Evolutionary conservation across 805 yeast genomes (phyloP).

Genomic region (Ogataea parapolymorpha): DNA sequence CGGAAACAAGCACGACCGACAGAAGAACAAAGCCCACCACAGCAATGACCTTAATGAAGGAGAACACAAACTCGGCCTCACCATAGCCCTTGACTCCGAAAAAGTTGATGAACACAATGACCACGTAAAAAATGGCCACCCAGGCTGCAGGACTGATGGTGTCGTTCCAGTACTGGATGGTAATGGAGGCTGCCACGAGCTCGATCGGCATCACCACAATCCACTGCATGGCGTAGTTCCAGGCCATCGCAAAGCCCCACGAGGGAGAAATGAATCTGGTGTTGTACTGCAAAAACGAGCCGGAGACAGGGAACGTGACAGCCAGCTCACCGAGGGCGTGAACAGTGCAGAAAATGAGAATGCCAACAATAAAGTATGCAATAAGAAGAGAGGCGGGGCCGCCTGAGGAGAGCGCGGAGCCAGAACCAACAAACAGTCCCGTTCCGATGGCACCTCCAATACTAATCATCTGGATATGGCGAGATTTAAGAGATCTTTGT

Average conservation of each 20-base stretch:
- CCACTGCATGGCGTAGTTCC: constrained; percentile 52
- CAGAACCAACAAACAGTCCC: constrained; percentile 69
- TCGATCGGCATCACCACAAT: constrained; percentile 46
- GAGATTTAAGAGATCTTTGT: constrained; percentile 46
- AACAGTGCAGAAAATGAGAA: constrained; percentile 53
- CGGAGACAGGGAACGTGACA: constrained; percentile 57
- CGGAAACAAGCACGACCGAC: constrained; percentile 47
- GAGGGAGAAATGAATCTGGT: constrained; percentile 52
- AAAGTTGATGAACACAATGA: constrained; percentile 46
- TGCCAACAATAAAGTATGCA: constrained; percentile 50
- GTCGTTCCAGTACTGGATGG: constrained; percentile 43
- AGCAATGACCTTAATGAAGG: constrained; percentile 49
- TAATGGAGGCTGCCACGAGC: constrained; percentile 47
- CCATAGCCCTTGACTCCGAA: constrained; percentile 61
- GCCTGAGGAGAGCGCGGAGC: constrained; percentile 50
- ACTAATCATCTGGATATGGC: constrained; percentile 73
- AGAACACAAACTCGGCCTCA: constrained; percentile 56
- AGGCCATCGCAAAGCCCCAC: constrained; percentile 54
- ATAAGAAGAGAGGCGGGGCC: constrained; percentile 68
- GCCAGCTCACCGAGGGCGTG: constrained; percentile 59
- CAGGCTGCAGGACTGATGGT: constrained; percentile 44
- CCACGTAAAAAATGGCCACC: constrained; percentile 47
- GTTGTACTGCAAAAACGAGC: constrained; percentile 53
- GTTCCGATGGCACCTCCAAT: constrained; percentile 78
- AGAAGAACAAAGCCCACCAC: constrained; percentile 52